phyloP scores from a whole-genome alignment of 352 stramenopile species.

The Pythium monospermum region DNA sequence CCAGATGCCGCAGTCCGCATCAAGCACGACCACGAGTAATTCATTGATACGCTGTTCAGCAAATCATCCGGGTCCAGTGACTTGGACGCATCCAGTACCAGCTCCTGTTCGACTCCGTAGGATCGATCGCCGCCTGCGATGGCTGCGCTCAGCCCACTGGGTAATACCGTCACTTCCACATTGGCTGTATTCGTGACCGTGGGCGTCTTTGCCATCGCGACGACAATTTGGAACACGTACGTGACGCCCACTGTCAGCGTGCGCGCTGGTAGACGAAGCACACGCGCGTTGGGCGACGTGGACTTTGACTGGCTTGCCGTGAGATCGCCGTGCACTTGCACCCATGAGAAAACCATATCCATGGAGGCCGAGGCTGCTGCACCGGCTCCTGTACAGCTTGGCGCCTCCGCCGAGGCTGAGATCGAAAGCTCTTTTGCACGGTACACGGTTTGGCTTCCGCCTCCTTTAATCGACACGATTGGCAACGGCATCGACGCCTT shows the following conservation, averaged over 20 bases:
- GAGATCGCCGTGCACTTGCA: slow-evolving; percentile 42
- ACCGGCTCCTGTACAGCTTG: slow-evolving; percentile 27
- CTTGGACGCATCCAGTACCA: slow-evolving; percentile 42
- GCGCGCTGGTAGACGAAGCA: slow-evolving; percentile 41
- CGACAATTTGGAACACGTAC: slow-evolving; percentile 57
- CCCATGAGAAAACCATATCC: slow-evolving; percentile 54
- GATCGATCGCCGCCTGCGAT: slow-evolving; percentile 47
- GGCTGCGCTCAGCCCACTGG: slow-evolving; percentile 31
- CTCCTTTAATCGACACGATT: slow-evolving; percentile 49
- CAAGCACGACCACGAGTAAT: slow-evolving; percentile 38
- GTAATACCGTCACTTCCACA: slow-evolving; percentile 37
- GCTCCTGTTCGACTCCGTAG: slow-evolving; percentile 42
- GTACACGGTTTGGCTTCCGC: slow-evolving; percentile 28
- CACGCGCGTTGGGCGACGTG: slow-evolving; percentile 44
- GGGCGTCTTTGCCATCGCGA: slow-evolving; percentile 38
- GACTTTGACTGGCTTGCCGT: slow-evolving; percentile 37
- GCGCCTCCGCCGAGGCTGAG: slow-evolving; percentile 34
- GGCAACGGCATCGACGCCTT: slow-evolving; percentile 48
- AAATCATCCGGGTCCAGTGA: slow-evolving; percentile 47
- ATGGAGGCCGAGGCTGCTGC: slow-evolving; percentile 13
- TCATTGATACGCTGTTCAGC: slow-evolving; percentile 30
- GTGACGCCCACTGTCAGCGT: slow-evolving; percentile 46
- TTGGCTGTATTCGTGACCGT: slow-evolving; percentile 46
- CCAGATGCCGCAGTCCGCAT: slow-evolving; percentile 22
- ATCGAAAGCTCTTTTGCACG: slow-evolving; percentile 43